Percentiles rank a stretch among this genome's conserved stretches.
phyloP scores from a whole-genome alignment of 2,329 filamentous ascomycete genomes.

The Piedraia hortae region DNA sequence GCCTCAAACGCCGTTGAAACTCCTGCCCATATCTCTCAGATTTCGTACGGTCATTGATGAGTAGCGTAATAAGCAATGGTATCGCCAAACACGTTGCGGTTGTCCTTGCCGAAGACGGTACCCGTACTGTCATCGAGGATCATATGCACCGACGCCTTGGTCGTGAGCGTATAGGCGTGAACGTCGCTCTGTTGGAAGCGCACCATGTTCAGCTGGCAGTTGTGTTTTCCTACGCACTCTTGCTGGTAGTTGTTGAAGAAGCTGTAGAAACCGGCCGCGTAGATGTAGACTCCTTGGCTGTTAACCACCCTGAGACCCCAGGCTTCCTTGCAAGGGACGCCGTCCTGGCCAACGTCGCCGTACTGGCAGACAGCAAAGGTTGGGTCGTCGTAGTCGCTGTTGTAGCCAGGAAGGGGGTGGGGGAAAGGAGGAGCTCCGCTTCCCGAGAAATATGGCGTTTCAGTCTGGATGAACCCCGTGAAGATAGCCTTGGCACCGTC shows the following conservation, averaged over 20 bases:
- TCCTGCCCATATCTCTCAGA: no score
- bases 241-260: constrained; percentile 33
- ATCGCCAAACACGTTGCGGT: constrained; percentile 22
- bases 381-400: constrained; percentile 17
- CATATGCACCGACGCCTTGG: constrained; percentile 24
- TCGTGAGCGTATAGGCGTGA: constrained; percentile 20
- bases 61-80: constrained; percentile 15
- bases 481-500: constrained; percentile 23
- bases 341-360: constrained; percentile 1
- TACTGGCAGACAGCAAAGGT: constrained; percentile 15
- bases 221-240: constrained; percentile 18
- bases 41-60: no score
- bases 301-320: constrained; percentile 19
- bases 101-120: constrained; percentile 16
- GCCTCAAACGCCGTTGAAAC: no score
- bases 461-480: constrained; percentile 24
- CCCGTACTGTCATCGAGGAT: constrained; percentile 13
- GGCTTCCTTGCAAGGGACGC: constrained; percentile 14
- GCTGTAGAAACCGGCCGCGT: constrained; percentile 25
- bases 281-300: constrained; percentile 17
- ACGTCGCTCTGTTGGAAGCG: constrained; percentile 17
- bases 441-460: constrained; percentile 27
- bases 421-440: constrained; percentile 26
- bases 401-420: constrained; percentile 24
- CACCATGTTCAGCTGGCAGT: constrained; percentile 26